Evolutionary conservation across 2,329 filamentous ascomycete genomes (phyloP), one percentile per base, ranked within the genome.

Genomic region (Ophidiomyces ophidiicola): DNA sequence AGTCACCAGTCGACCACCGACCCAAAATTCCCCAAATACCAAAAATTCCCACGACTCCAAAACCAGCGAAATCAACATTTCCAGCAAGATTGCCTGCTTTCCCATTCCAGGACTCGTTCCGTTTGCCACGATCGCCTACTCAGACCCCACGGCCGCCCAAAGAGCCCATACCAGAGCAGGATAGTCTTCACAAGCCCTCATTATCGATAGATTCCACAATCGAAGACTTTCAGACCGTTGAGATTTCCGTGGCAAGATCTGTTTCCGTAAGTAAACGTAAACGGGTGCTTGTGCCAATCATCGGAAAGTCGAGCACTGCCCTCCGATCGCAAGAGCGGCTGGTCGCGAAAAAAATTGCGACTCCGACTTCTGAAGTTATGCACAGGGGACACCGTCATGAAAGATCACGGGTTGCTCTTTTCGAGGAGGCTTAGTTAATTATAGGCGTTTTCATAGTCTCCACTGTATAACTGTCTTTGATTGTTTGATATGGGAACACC

Each of bases 171-270:
- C 14, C 11, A 7, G 10, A 7, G 3, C 26, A 2, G 7, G 20
- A 6, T 6, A 8, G 15, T 5, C 20, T 21, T 20, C 42, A 41
- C 37, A 29, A 28, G 11, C 26, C 32, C 8, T 45, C 46, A 17
- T 43, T 46, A 5, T 43, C 32, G 4, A 41, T 46, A 10, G 28
- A 39, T 14, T 36, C 44, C 5, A 39, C 44, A 6, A 38, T 44
- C 11, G 36, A 43, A 12, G 37, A 36, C 21, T 31, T 41, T 25
- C 31, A 43, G 44, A 24, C 45, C 44, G 49, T 61, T 24, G 56
- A 62, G 42, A 50, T 64, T 21, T 62, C 60, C 2, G 52, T 57
- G 24, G 61, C 61, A 2, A 50, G 59, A 19, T 62, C 61, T 4
- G 47, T 64, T 6, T 62, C 59, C 6, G 53, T 64, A 0, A 55